These are phyloP conservation scores for Gossypium davidsonii DNA, from an alignment of 441 rosid species.

Conservation along the genomic window DNA sequence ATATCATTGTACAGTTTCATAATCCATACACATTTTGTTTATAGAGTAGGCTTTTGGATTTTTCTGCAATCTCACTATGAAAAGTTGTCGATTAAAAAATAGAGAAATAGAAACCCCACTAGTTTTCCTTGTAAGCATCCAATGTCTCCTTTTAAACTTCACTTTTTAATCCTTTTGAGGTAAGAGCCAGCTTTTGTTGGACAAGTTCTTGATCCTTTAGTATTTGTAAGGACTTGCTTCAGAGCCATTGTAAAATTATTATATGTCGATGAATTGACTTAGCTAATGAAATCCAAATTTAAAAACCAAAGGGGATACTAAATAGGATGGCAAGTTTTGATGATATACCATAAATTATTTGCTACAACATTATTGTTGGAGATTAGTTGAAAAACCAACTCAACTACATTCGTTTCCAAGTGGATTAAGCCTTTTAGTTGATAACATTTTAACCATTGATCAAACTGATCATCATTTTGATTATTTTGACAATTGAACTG, in stretches of 20 bases:
- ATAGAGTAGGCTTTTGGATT: conserved; percentile 32
- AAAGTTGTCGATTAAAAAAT: conserved; percentile 22
- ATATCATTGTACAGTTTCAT: neutral
- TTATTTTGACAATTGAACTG: neutral
- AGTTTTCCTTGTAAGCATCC: conserved; percentile 42
- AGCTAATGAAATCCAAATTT: neutral
- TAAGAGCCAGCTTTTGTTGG: conserved; percentile 17
- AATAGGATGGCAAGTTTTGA: neutral
- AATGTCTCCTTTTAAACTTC: conserved; percentile 34
- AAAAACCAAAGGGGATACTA: neutral
- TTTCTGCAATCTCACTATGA: conserved; percentile 38
- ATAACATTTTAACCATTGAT: neutral
- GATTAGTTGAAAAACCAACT: conserved; percentile 9
- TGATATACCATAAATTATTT: conserved; percentile 1
- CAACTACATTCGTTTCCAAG: neutral
- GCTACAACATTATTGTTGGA: neutral
- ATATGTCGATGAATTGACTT: neutral
- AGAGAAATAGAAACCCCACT: conserved; percentile 42
- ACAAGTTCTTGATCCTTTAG: conserved; percentile 1
- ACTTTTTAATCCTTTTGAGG: conserved; percentile 32
- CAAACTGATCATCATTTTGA: neutral
- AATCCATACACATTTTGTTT: neutral
- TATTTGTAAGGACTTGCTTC: conserved; percentile 20
- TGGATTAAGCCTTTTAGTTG: conserved; percentile 2
- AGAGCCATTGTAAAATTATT: neutral